Conservation (phyloP, 2,329 filamentous ascomycete genomes). For the Fusarium mundagurra region DNA sequence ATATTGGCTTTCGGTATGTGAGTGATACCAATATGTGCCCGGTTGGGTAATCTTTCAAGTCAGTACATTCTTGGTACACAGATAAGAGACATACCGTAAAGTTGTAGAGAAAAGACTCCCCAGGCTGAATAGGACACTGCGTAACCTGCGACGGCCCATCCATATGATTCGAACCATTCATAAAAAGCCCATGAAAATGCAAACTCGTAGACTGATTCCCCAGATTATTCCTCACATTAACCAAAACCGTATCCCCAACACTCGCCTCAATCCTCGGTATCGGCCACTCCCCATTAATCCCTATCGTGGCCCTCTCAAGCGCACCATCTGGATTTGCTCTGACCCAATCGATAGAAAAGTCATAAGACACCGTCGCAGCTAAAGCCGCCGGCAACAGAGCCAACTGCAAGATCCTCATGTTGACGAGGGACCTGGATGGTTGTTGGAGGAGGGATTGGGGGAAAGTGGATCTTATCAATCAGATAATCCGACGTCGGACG, state of each 20-base stretch:
- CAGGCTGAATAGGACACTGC: conserved; percentile 74
- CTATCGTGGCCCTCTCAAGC: conserved; percentile 73
- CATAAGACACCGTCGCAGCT: conserved; percentile 62
- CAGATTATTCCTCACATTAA: conserved; percentile 68
- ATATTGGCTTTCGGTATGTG: conserved; percentile 73
- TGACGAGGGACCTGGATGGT: neutral
- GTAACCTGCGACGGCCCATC: conserved; percentile 74
- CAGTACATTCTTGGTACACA: neutral
- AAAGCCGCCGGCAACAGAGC: conserved; percentile 17
- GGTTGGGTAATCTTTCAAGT: conserved; percentile 64
- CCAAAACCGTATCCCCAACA: conserved; percentile 68
- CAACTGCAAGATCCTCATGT: conserved; percentile 14
- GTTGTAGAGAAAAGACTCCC: conserved; percentile 73
- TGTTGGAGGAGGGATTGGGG: neutral
- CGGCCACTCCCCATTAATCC: conserved; percentile 82
- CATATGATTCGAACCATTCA: conserved; percentile 74
- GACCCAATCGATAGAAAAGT: conserved; percentile 79
- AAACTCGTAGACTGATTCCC: conserved; percentile 71
- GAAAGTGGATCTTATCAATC: conserved; percentile 30
- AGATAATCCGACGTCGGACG: conserved; percentile 28
- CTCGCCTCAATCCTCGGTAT: conserved; percentile 72
- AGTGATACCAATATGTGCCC: conserved; percentile 84
- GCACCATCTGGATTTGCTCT: conserved; percentile 76
- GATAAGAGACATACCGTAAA: conserved; percentile 62
- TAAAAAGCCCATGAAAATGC: conserved; percentile 77